These are phyloP conservation scores for Laguncularia racemosa DNA, from an alignment of 345 rosid species.

Conservation along the genomic window DNA sequence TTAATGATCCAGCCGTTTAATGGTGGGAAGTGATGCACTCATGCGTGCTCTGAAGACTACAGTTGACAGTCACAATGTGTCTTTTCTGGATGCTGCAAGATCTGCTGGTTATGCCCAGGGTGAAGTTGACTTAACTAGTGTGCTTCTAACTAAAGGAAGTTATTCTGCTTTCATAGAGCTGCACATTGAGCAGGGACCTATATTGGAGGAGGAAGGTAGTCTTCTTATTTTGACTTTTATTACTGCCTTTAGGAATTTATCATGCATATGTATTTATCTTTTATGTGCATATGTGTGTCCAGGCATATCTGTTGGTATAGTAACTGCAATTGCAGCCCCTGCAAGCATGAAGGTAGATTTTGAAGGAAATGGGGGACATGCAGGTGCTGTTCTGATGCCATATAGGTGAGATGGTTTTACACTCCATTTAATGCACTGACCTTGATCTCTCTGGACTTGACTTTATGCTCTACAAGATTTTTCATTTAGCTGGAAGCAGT, in stretches of 20 bases:
- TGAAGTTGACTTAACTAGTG: slow-evolving; percentile 48
- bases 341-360: slow-evolving; percentile 89
- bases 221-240: slow-evolving; percentile 3
- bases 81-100: slow-evolving; percentile 76
- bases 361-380: slow-evolving; percentile 95
- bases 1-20: slow-evolving; percentile 58
- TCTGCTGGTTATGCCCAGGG: slow-evolving; percentile 71
- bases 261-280: neutral
- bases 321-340: slow-evolving; percentile 96
- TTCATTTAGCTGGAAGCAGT: too few species aligned
- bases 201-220: slow-evolving; percentile 79
- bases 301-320: slow-evolving; percentile 78
- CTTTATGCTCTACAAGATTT: too few species aligned
- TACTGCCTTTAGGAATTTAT: neutral
- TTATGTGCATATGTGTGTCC: slow-evolving; percentile 8
- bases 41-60: slow-evolving; percentile 48
- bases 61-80: slow-evolving; percentile 64
- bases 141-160: slow-evolving; percentile 54
- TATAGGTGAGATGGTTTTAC: slow-evolving; percentile 36
- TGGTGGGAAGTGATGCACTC: slow-evolving; percentile 63
- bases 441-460: neutral
- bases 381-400: slow-evolving; percentile 95
- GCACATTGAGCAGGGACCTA: slow-evolving; percentile 96
- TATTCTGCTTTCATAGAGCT: slow-evolving; percentile 84
- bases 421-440: neutral